Conservation (phyloP, 2,329 filamentous ascomycete species). For the Phyllosticta paracitricarpa region DNA sequence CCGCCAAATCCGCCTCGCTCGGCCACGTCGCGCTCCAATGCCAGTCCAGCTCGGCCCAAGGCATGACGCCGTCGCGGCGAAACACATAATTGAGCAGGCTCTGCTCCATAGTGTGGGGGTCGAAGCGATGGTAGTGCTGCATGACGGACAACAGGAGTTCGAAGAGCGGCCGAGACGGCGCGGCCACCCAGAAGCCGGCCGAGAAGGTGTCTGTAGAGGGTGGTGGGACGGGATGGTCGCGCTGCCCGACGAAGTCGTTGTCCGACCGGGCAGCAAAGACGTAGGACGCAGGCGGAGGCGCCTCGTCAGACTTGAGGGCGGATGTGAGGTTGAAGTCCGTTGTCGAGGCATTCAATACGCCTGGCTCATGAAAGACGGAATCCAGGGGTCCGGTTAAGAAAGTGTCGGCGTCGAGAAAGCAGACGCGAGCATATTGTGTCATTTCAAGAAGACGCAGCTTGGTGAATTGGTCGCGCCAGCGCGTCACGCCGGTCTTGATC, state of each 20-base stretch:
- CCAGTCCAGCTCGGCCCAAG: slow-evolving; percentile 30
- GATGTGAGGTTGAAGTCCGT: slow-evolving; percentile 13
- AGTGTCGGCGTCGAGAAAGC: slow-evolving; percentile 38
- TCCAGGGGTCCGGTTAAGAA: slow-evolving; percentile 28
- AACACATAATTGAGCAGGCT: slow-evolving; percentile 37
- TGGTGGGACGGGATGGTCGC: slow-evolving; percentile 25
- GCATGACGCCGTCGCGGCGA: slow-evolving; percentile 31
- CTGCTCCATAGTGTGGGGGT: slow-evolving; percentile 32
- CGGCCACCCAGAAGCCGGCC: slow-evolving; percentile 33
- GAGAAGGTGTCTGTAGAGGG: slow-evolving; percentile 25
- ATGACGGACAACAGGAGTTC: slow-evolving; percentile 31
- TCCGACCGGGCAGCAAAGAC: slow-evolving; percentile 26
- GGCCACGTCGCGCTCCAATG: slow-evolving; percentile 34
- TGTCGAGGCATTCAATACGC: slow-evolving; percentile 11
- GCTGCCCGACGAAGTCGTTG: slow-evolving; percentile 22
- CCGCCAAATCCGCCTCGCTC: slow-evolving; percentile 23
- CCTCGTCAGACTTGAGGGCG: slow-evolving; percentile 23
- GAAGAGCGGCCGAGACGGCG: slow-evolving; percentile 30
- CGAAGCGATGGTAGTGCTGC: slow-evolving; percentile 26
- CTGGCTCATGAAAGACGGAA: slow-evolving; percentile 28
- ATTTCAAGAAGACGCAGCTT: slow-evolving; percentile 35
- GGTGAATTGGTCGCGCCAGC: slow-evolving; percentile 35
- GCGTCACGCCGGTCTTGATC: slow-evolving; percentile 27
- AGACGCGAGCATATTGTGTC: slow-evolving; percentile 31
- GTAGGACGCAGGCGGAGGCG: slow-evolving; percentile 27